Evolutionary conservation across 2,329 filamentous ascomycete genomes (phyloP).

Genomic region (Trichoderma afroharzianum): DNA sequence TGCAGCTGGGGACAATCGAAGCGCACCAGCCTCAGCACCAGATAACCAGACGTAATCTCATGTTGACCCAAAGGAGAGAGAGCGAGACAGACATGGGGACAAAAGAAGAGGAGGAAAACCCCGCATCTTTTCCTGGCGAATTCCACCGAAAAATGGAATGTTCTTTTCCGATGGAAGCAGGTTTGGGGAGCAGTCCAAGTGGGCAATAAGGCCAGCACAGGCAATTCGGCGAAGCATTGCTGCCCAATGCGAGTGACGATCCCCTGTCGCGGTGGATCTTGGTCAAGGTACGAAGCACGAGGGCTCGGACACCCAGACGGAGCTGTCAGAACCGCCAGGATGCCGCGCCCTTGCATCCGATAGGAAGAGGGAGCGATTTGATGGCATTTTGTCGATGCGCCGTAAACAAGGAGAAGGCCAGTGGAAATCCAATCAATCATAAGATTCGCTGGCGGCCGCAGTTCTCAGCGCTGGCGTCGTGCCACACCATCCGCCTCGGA

Average conservation of each 20-base stretch:
- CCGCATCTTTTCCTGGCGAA: neutral
- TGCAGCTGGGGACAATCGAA: neutral
- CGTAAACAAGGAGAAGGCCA: neutral
- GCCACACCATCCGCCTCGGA: slow-evolving; percentile 4
- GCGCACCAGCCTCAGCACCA: neutral
- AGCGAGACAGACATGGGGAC: neutral
- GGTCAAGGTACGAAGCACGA: neutral
- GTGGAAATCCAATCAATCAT: neutral
- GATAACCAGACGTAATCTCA: neutral
- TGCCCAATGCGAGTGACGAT: slow-evolving; percentile 18
- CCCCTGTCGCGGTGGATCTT: slow-evolving; percentile 9
- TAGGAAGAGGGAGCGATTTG: neutral
- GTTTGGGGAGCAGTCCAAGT: neutral
- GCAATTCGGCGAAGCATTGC: slow-evolving; percentile 19
- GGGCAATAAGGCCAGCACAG: neutral
- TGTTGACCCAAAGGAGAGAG: neutral
- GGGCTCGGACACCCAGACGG: neutral
- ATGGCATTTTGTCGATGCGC: neutral
- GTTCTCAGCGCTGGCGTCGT: slow-evolving; percentile 11
- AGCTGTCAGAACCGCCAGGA: neutral
- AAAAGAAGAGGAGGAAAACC: neutral
- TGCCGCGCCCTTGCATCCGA: neutral
- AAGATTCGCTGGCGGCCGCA: slow-evolving; percentile 13
- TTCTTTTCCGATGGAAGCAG: neutral
- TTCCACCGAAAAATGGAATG: neutral